Base-by-base conservation (phyloP, 1,139 yeast genomes). In the Magnusiomyces sp. region DNA sequence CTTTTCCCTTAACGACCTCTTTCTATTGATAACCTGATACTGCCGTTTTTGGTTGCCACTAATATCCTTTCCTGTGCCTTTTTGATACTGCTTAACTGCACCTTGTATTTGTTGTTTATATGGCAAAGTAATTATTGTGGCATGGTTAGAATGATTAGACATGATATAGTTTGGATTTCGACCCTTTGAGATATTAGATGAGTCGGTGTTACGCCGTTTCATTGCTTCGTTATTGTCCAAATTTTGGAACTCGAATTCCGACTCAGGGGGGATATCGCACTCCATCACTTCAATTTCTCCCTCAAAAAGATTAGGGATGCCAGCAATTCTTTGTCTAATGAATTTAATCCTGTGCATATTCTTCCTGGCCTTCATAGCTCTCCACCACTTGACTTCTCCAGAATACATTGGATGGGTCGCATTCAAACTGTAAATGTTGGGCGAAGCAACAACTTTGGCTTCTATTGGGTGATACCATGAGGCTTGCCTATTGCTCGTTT, bases 331-430 rank as follows among this genome's bases (percentile, higher is more conserved):
- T 34, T 34, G 33, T 23, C n/a, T 44, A 6, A n/a, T 42, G 44
- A 48, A 50, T 13, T 47, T 43, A 5, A 51, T 43, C 17, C 45
- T 48, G 36, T 53, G 50, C 33, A 47, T 49, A 27, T 47, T 51
- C 49, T 53, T 56, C 34, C 40, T 45, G 23, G 50, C 40, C 34
- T 48, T 46, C 42, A 40, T 27, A 11, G 53, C 48, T 46, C 49
- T 46, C 60, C 60, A 59, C 62, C 62, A 59, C 36, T 56, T 55
- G 17, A 51, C 44, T 23, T 49, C 49, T 10, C 62, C 62, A 9
- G 54, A 53, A 33, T 52, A 50, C 5, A 55, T 55, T 10, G 50
- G 49, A 9, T 51, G 55, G 29, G 50, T 29, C 17, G 47, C 46
- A 34, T 57, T 54, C 14, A 58, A 52, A 49, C 57, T 55, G 45